These are phyloP conservation scores for Cystofilobasidium capitatum DNA, from an alignment of 768 basidiomycete genomes.

Conservation along the genomic window DNA sequence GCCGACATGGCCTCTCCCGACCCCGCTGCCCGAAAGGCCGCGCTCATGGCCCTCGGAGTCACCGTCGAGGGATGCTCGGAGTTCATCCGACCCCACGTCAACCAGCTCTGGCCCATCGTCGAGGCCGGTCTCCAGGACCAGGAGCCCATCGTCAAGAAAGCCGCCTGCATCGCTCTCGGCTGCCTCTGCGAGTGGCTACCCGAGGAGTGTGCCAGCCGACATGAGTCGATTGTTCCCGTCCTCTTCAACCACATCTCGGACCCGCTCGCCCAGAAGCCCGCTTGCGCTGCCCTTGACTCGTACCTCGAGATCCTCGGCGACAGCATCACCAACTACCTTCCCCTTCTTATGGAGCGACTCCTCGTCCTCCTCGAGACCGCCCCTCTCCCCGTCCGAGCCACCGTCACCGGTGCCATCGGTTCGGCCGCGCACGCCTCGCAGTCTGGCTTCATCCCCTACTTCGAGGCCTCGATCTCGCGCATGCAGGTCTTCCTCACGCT, in stretches of 20 bases:
- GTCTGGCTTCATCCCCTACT: constrained; percentile 82
- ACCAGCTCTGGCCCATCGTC: constrained; percentile 85
- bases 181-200: constrained; percentile 96
- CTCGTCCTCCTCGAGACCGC: constrained; percentile 75
- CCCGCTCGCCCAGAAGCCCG: constrained; percentile 71
- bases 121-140: constrained; percentile 75
- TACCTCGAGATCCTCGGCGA: constrained; percentile 83
- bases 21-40: constrained; percentile 71
- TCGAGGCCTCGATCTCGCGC: constrained; percentile 77
- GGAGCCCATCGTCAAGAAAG: constrained; percentile 80
- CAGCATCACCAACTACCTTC: constrained; percentile 84
- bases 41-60: constrained; percentile 89
- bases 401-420: constrained; percentile 94
- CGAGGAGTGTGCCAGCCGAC: constrained; percentile 77
- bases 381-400: constrained; percentile 76
- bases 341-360: constrained; percentile 88
- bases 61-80: constrained; percentile 96
- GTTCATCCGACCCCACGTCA: constrained; percentile 88
- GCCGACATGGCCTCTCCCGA: constrained; percentile 76
- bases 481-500: constrained; percentile 82
- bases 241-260: constrained; percentile 88
- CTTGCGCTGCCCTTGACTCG: constrained; percentile 94
- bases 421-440: constrained; percentile 95
- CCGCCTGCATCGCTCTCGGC: constrained; percentile 88
- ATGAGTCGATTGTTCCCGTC: constrained; percentile 71